phyloP scores from a whole-genome alignment of 371 early-diverging fungal genomes.

The Zancudomyces culisetae region DNA sequence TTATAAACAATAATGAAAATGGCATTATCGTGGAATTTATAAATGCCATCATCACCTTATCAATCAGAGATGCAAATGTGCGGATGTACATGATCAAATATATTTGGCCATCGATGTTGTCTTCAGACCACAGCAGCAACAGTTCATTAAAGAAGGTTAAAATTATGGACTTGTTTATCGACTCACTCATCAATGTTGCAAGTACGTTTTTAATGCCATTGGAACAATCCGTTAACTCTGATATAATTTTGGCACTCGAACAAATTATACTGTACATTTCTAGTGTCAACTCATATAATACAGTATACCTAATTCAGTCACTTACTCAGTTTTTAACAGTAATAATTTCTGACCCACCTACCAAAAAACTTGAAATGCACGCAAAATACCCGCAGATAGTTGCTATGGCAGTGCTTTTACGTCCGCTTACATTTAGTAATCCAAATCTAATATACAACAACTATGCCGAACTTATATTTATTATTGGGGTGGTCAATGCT shows the following conservation, averaged over 20 bases:
- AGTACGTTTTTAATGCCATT: too few relatives aligned
- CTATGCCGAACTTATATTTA: conserved; percentile 72
- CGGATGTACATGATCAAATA: background rate
- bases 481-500: conserved; percentile 23
- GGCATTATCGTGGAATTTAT: background rate
- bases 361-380: conserved; percentile 28
- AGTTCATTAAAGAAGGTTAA: too few relatives aligned
- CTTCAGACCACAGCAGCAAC: background rate
- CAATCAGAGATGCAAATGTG: background rate
- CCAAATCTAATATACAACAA: conserved; percentile 51
- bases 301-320: background rate
- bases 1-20: too few relatives aligned
- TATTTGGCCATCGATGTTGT: background rate
- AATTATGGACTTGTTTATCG: background rate
- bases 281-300: background rate
- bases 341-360: background rate
- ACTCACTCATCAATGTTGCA: too few relatives aligned
- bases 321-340: background rate
- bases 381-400: conserved; percentile 75
- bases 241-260: background rate
- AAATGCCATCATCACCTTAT: background rate
- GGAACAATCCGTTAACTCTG: too few relatives aligned
- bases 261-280: background rate
- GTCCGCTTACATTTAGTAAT: conserved; percentile 81
- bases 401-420: conserved; percentile 60